phyloP scores from a whole-genome alignment of 2,329 filamentous ascomycete genomes.

The Saccharata proteae region DNA sequence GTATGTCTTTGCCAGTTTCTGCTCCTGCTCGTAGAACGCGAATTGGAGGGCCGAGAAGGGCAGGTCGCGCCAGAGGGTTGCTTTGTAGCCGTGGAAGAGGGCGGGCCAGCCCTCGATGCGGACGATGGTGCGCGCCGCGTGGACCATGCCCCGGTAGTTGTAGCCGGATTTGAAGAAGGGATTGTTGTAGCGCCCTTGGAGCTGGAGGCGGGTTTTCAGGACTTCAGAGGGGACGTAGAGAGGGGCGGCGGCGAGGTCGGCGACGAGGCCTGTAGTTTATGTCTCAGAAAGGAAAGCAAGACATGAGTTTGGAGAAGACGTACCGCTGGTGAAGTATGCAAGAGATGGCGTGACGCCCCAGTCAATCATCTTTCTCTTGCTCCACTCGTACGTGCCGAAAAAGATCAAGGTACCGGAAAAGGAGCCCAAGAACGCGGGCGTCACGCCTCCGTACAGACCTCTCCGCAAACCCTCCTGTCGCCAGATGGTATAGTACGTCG shows the following conservation, averaged over 20 bases:
- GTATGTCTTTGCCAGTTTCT: conserved; percentile 66
- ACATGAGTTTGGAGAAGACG: conserved; percentile 11
- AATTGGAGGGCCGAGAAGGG: conserved; percentile 96
- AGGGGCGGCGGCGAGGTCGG: conserved; percentile 81
- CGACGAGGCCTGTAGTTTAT: conserved; percentile 58
- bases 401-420: conserved; percentile 91
- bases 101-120: conserved; percentile 71
- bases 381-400: conserved; percentile 93
- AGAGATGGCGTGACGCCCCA: conserved; percentile 68
- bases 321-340: conserved; percentile 76
- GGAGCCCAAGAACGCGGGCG: conserved; percentile 80
- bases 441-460: conserved; percentile 86
- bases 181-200: conserved; percentile 92
- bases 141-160: conserved; percentile 78
- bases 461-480: conserved; percentile 78
- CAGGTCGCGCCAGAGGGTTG: conserved; percentile 84
- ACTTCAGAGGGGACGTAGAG: conserved; percentile 97
- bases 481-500: conserved; percentile 85
- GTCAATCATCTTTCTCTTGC: conserved; percentile 82
- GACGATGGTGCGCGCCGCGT: conserved; percentile 78
- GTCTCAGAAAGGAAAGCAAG: not conserved
- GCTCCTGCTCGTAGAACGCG: conserved; percentile 95
- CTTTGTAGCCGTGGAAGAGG: conserved; percentile 93
- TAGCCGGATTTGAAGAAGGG: conserved; percentile 89
- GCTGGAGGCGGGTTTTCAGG: conserved; percentile 88